Conservation (phyloP, 75 land plant species). For the Pinus tabuliformis region DNA sequence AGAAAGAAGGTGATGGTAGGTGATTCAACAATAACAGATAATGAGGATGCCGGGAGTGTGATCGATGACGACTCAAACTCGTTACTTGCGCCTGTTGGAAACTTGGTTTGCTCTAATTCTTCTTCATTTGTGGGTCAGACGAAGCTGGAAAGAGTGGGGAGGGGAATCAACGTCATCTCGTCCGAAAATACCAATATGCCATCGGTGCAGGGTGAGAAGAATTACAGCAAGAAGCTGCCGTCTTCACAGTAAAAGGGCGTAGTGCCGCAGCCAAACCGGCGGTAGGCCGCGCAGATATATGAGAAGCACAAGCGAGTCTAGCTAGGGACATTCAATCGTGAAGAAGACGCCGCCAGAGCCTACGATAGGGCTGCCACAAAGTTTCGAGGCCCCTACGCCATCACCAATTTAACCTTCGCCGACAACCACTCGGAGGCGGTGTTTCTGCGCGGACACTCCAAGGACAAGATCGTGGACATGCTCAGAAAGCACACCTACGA, state of each 20-base stretch:
- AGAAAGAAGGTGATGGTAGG: no score
- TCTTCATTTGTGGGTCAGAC: background rate
- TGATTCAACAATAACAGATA: no score
- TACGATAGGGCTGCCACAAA: conserved; percentile 12
- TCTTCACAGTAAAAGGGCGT: conserved; percentile 46
- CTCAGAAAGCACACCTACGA: no score
- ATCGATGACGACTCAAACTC: background rate
- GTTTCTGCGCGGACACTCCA: conserved; percentile 29
- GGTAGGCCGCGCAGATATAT: conserved; percentile 89
- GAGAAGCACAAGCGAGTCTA: conserved; percentile 69
- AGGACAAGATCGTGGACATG: conserved; percentile 38
- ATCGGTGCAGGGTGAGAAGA: background rate
- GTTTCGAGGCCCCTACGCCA: conserved; percentile 80
- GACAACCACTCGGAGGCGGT: conserved; percentile 28
- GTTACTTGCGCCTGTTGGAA: no score
- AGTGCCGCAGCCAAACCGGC: conserved; percentile 78
- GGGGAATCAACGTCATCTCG: background rate
- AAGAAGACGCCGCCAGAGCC: conserved; percentile 11
- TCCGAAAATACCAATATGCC: background rate
- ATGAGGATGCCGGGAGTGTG: background rate
- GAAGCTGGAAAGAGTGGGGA: background rate
- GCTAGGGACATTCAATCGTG: conserved; percentile 82
- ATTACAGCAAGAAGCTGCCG: background rate
- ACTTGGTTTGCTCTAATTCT: background rate
- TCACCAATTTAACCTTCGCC: conserved; percentile 65